Conservation (phyloP, 1,139 yeast genomes). For the Kurtzmaniella quercitrusa region DNA sequence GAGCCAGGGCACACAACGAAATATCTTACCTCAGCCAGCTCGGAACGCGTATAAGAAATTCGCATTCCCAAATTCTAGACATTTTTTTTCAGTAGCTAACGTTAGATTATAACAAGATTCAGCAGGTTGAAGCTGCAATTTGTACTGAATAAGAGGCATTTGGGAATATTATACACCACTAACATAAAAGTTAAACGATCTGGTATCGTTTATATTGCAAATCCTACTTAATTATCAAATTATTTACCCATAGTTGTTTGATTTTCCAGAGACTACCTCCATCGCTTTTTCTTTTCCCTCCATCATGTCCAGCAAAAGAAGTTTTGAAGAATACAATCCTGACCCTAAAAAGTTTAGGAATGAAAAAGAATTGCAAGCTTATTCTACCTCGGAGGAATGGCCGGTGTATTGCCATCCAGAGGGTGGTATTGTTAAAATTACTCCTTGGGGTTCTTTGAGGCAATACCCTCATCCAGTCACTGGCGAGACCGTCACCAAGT, state of each 20-base stretch:
- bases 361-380: constrained; percentile 18
- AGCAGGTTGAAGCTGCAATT: neutral
- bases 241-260: too few relatives aligned
- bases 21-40: neutral
- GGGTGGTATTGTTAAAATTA: constrained; percentile 60
- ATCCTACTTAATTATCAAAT: neutral
- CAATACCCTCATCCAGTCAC: constrained; percentile 29
- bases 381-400: constrained; percentile 44
- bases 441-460: constrained; percentile 55
- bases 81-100: neutral
- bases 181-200: neutral
- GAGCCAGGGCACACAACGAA: neutral
- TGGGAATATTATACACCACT: too few relatives aligned
- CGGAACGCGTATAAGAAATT: neutral
- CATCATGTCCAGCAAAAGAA: constrained; percentile 19
- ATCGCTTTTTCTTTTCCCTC: neutral
- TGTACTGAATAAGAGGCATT: constrained; percentile 2
- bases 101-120: neutral
- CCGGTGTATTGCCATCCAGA: constrained; percentile 62
- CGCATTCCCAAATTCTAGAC: neutral
- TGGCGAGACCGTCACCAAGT: constrained; percentile 38
- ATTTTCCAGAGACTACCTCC: too few relatives aligned
- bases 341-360: constrained; percentile 23
- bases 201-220: neutral
- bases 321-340: constrained; percentile 19